These are phyloP conservation scores for Chaetomidium leptoderma DNA, from an alignment of 495 filamentous ascomycete species.

Conservation along the genomic window DNA sequence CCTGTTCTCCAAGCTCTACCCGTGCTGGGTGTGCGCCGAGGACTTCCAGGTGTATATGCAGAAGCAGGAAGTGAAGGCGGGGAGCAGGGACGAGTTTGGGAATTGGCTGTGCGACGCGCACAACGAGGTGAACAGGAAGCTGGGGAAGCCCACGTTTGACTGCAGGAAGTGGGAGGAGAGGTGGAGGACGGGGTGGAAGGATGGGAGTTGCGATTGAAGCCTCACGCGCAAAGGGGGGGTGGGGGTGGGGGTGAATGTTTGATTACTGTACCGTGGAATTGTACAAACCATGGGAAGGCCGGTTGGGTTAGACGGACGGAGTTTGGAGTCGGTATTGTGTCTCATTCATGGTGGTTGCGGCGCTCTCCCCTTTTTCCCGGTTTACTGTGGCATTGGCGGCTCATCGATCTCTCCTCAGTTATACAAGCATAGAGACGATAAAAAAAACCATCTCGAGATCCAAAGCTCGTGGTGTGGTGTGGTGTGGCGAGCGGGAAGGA, in stretches of 20 bases:
- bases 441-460: not conserved
- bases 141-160: constrained; percentile 90
- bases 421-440: not conserved
- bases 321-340: constrained; percentile 11
- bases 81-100: constrained; percentile 70
- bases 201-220: constrained; percentile 61
- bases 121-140: constrained; percentile 92
- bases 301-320: constrained; percentile 6
- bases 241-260: not conserved
- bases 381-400: not conserved
- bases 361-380: not conserved
- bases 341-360: not conserved
- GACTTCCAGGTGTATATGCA: constrained; percentile 84
- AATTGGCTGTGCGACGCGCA: constrained; percentile 96
- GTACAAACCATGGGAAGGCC: not conserved
- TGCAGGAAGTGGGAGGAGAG: constrained; percentile 88
- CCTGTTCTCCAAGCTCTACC: constrained; percentile 79
- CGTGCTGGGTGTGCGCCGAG: constrained; percentile 91
- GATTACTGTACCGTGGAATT: not conserved
- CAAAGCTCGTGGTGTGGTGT: not conserved
- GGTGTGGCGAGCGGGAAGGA: not conserved
- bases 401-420: constrained; percentile 9
- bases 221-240: no score
- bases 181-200: constrained; percentile 91
- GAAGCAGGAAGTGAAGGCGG: constrained; percentile 64